Evolutionary conservation across 73 alveolate species (phyloP), one percentile per base, ranked within the genome.

Genomic region (Paramecium primaurelia): DNA sequence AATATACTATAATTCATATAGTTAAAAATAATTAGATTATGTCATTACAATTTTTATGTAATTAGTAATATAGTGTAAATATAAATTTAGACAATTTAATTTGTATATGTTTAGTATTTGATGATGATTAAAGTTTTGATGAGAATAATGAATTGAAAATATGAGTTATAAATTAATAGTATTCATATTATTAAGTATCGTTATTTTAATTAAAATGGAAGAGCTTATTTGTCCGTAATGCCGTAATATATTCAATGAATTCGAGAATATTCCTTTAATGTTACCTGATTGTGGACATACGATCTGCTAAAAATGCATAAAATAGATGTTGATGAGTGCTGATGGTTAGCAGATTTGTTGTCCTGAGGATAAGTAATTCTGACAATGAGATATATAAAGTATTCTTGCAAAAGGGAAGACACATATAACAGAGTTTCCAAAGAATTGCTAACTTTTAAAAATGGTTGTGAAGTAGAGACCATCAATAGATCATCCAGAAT

Each of bases 241-340:
- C 42, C 6, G 59, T 22, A 34, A 28, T 18, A 28, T 71, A 36
- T 71, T 71, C 58, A 71, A 71, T 71, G 86, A 71, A 26, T 32
- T 18, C 18, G 86, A 71, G 42, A 71, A 71, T 71, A 71, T 34
- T 3, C 86, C 86, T 26, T 71, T 71, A 22, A 71, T 71, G 86
- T 40, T 71, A 11, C 86, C 86, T 7, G 86, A 71, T 71, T 71
- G 86, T 71, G 86, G 86, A 26, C 86, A 71, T 71, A 71, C 86
- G 42, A 71, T 71, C 8, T 71, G 86, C 11, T 71, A 71, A 26
- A 32, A 71, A 6, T 71, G 86, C 26, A 71, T 71, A 32, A 20
- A 71, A 34, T 32, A 25, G 32, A 71, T 71, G 86, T 36, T 71
- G 42, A 26, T 59, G 34, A 22, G 40, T 8, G 47, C 59, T 22